Percentiles rank a stretch among this genome's conserved stretches.
These are phyloP conservation scores for Aspergillus sp. DNA, from an alignment of 2,329 filamentous ascomycete species.

Conservation along the genomic window DNA sequence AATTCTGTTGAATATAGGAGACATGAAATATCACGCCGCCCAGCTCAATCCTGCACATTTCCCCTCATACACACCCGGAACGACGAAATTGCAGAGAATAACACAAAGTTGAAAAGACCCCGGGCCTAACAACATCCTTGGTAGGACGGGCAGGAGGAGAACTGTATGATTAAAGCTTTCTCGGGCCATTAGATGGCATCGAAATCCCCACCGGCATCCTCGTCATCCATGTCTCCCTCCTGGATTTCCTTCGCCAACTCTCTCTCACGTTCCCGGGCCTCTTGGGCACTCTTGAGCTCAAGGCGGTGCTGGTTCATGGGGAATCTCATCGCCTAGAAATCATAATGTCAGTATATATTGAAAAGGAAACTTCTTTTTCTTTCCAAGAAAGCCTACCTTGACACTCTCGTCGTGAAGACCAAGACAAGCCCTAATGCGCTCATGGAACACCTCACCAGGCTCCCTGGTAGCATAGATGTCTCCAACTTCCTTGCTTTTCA, in stretches of 20 bases:
- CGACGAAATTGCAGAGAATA: slow-evolving; percentile 21
- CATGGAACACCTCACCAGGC: slow-evolving; percentile 95
- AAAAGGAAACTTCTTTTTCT: neutral
- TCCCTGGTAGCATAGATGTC: slow-evolving; percentile 96
- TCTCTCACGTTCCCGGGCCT: slow-evolving; percentile 91
- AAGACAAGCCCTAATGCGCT: slow-evolving; percentile 88
- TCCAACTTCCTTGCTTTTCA: slow-evolving; percentile 96
- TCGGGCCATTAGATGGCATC: slow-evolving; percentile 71
- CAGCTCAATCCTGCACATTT: slow-evolving; percentile 21
- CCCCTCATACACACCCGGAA: slow-evolving; percentile 23
- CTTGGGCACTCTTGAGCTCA: slow-evolving; percentile 96
- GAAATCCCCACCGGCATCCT: slow-evolving; percentile 92
- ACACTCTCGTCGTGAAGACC: slow-evolving; percentile 95
- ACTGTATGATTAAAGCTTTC: slow-evolving; percentile 15
- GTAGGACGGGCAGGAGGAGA: slow-evolving; percentile 9
- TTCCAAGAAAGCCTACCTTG: slow-evolving; percentile 59
- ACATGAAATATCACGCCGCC: slow-evolving; percentile 21
- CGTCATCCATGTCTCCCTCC: slow-evolving; percentile 93
- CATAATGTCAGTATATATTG: neutral
- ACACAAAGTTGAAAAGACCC: slow-evolving; percentile 21
- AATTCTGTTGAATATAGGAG: slow-evolving; percentile 20
- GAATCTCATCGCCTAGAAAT: slow-evolving; percentile 83
- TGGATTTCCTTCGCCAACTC: slow-evolving; percentile 99
- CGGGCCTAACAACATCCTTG: slow-evolving; percentile 4
- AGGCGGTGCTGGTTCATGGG: slow-evolving; percentile 98